phyloP scores from a whole-genome alignment of 1,139 yeast genomes.

The Casaregolazyma lundiana region DNA sequence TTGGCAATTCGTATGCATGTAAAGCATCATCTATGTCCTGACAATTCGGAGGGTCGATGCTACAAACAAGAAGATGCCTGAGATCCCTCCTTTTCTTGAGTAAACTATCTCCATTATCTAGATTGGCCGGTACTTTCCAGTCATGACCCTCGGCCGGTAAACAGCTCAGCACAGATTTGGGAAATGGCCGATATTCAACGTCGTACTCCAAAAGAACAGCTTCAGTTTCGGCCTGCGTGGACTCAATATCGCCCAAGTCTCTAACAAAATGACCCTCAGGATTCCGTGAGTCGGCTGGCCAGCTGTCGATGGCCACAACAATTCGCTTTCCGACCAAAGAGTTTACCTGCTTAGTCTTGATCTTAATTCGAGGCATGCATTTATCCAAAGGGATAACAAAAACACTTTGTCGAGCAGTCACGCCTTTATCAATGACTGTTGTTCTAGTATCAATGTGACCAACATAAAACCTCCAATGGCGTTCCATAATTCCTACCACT shows the following conservation, averaged over 20 bases:
- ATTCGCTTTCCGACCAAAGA: constrained; percentile 83
- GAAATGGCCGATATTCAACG: constrained; percentile 93
- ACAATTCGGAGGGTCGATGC: constrained; percentile 97
- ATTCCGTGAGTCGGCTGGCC: constrained; percentile 79
- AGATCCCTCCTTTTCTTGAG: constrained; percentile 61
- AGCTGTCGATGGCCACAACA: constrained; percentile 85
- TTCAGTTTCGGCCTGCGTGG: constrained; percentile 94
- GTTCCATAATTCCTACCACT: constrained; percentile 79
- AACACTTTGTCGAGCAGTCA: constrained; percentile 61
- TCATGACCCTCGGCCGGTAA: constrained; percentile 88
- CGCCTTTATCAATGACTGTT: constrained; percentile 44
- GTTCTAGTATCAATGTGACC: constrained; percentile 89
- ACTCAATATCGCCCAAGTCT: constrained; percentile 82
- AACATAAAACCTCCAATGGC: constrained; percentile 96
- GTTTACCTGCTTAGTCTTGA: constrained; percentile 78
- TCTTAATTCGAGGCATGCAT: constrained; percentile 80
- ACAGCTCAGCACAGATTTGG: constrained; percentile 87
- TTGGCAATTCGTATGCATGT: constrained; percentile 78
- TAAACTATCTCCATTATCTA: constrained; percentile 45
- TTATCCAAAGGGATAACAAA: constrained; percentile 87
- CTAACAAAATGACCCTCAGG: constrained; percentile 97
- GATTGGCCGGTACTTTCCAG: constrained; percentile 78
- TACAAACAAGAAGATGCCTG: constrained; percentile 84
- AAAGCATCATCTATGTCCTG: constrained; percentile 99
- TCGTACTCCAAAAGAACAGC: constrained; percentile 91